Base-by-base conservation (phyloP, 129 eudicot genomes). In the Tagetes patula region DNA sequence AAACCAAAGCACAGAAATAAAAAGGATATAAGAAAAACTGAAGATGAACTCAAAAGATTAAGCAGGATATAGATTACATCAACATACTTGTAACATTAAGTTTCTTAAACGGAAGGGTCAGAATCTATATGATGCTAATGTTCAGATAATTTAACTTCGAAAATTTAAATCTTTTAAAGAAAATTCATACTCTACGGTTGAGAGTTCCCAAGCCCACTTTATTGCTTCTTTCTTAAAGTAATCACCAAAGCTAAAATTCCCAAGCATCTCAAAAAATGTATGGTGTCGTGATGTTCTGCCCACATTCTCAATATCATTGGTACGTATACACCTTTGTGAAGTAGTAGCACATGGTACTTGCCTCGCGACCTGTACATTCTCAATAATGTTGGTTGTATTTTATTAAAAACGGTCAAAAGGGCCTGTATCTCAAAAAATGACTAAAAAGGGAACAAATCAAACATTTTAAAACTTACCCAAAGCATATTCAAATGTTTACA, bases 201-300 rank as follows among this genome's bases (percentile, higher is more conserved):
- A 79, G 41, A 94, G 93, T 75, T 94, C 99, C 99, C 99, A 94
- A 6, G 99, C 99, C 99, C 99, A 94, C 68, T 77, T 87, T 31
- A 94, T 88, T 47, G 97, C 96, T 74, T 90, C 99, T 56, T 82
- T 89, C 86, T 94, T 94, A 82, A 94, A 94, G 81, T 94, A 94
- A 85, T 94, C 99, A 73, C 99, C 99, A 81, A 94, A 94, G 73
- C 97, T 94, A 63, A 94, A 94, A 76, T 94, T 94, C 55, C 96
- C 99, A 71, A 90, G 92, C 99, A 94, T 94, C 74, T 90, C 96
- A 86, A 94, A 94, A 72, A 94, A 86, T 5, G 99, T 94, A 39
- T 94, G 99, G 72, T 94, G 99, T 40, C 99, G 84, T 52, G 97
- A 81, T 47, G 97, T 94, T 76, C 85, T 83, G 12, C 99, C 99